Conservation (phyloP, 1,139 yeast genomes). For the Geotrichum armillariae region DNA sequence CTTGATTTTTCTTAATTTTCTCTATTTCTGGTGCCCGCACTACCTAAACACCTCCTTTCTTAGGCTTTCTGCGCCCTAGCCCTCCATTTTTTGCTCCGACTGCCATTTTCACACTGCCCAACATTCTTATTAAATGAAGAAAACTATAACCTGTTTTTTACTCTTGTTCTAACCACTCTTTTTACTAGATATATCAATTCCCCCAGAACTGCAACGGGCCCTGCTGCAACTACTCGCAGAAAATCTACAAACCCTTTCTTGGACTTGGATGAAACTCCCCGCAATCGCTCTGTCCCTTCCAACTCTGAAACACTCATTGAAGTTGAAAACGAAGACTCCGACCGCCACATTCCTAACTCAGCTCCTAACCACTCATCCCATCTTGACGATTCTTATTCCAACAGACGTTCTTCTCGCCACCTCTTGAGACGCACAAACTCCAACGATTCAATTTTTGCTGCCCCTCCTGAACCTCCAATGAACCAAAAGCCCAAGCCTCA, state of each 20-base stretch:
- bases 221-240: conserved; percentile 15
- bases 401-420: conserved; percentile 9
- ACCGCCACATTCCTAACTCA: not conserved
- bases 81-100: too few species aligned
- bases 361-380: not conserved
- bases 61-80: too few species aligned
- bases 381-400: not conserved
- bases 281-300: conserved; percentile 10
- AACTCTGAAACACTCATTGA: conserved; percentile 4
- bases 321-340: conserved; percentile 9
- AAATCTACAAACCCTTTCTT: conserved; percentile 22
- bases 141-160: too few species aligned
- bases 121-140: too few species aligned
- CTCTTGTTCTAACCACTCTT: too few species aligned
- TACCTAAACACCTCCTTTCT: too few species aligned
- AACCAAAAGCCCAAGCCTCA: conserved; percentile 6
- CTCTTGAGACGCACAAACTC: conserved; percentile 18
- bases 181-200: not conserved
- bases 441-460: conserved; percentile 20
- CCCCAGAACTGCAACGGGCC: conserved; percentile 15
- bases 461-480: conserved; percentile 10
- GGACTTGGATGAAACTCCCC: conserved; percentile 15
- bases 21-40: too few species aligned
- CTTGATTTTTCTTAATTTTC: too few species aligned
- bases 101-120: too few species aligned